A percentile compares a stretch with the other conserved stretches of the same genome.
Evolutionary conservation across 352 stramenopile genomes (phyloP).

Genomic region (Globisporangium abappressorium): DNA sequence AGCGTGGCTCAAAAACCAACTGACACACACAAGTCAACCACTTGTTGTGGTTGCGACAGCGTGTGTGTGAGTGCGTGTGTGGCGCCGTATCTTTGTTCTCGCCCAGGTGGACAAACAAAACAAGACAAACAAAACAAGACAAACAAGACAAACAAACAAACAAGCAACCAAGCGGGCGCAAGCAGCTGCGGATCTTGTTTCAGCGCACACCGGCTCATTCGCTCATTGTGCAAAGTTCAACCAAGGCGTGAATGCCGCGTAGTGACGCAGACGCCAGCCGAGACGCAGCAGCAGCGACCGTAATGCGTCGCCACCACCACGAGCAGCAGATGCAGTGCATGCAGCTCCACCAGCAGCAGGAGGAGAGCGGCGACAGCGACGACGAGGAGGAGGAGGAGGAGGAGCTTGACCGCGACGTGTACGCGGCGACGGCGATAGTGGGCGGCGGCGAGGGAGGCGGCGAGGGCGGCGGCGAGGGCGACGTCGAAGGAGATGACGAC

Average conservation of each 20-base stretch:
- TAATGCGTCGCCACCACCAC: neutral
- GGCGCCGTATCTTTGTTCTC: conserved; percentile 8
- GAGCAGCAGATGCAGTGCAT: neutral
- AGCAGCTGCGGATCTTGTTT: neutral
- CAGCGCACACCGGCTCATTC: neutral
- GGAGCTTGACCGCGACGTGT: conserved; percentile 3
- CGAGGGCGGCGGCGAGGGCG: neutral
- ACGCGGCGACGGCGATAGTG: neutral
- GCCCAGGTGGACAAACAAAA: neutral
- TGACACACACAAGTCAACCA: neutral
- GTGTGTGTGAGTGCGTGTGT: neutral
- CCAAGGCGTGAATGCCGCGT: neutral
- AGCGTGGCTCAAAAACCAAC: neutral
- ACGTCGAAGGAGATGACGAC: neutral
- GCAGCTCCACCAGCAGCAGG: conserved; percentile 3
- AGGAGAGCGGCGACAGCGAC: neutral
- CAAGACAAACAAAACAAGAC: neutral
- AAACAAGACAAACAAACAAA: conserved; percentile 1
- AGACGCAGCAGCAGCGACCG: neutral
- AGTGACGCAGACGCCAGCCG: neutral
- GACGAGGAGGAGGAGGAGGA: conserved; percentile 8
- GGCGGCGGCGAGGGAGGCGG: neutral
- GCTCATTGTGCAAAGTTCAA: neutral
- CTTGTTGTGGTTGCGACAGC: neutral
- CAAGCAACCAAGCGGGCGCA: neutral